Conservation (phyloP, 148 eudicot species). For the Cornus suecica region DNA sequence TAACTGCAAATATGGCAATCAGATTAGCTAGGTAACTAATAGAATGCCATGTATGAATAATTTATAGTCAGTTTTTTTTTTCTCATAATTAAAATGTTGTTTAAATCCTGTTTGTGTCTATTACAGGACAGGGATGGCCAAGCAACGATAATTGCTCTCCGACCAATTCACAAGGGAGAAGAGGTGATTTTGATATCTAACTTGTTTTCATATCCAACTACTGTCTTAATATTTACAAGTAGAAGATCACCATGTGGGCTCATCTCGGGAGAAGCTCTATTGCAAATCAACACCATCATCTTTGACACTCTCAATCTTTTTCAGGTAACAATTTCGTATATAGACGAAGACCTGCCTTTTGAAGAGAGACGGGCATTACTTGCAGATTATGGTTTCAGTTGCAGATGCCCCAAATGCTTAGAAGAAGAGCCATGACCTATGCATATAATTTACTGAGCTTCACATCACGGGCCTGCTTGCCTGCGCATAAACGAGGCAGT, state of each 20-base stretch:
- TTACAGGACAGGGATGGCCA: conserved; percentile 89
- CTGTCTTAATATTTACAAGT: background rate
- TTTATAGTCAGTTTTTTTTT: background rate
- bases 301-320: conserved; percentile 14
- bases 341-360: conserved; percentile 76
- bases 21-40: background rate
- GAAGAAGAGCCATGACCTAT: conserved; percentile 35
- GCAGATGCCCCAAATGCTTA: conserved; percentile 74
- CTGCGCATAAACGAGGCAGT: background rate
- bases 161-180: conserved; percentile 61
- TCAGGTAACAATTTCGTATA: conserved; percentile 89
- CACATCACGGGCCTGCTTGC: background rate
- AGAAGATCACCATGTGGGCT: background rate
- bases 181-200: conserved; percentile 38
- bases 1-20: background rate
- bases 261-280: background rate
- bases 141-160: conserved; percentile 64
- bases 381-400: conserved; percentile 85
- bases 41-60: background rate
- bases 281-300: background rate
- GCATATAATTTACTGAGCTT: background rate
- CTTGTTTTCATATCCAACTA: background rate
- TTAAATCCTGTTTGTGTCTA: background rate
- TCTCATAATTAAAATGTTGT: background rate
- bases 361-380: conserved; percentile 74